Conservation (phyloP, 495 filamentous ascomycete species). For the Chaetomium tenue region DNA sequence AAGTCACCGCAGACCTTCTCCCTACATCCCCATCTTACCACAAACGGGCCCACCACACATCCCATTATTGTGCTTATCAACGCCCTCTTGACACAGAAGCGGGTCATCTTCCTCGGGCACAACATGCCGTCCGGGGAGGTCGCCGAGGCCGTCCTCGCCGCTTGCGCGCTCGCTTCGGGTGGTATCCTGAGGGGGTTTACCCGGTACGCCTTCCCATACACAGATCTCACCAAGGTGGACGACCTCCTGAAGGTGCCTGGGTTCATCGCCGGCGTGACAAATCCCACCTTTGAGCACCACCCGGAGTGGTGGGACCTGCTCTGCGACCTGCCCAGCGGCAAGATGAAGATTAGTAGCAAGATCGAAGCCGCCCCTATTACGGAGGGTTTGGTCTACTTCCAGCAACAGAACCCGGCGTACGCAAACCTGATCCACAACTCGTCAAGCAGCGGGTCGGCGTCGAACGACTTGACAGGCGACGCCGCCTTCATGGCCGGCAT, state of each 20-base stretch:
- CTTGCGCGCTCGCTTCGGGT: conserved; percentile 91
- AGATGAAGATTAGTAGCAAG: conserved; percentile 86
- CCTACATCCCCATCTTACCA: conserved; percentile 89
- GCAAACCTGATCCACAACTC: conserved; percentile 48
- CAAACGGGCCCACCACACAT: conserved; percentile 75
- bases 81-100: conserved; percentile 90
- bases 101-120: conserved; percentile 92
- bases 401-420: conserved; percentile 67
- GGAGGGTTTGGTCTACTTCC: conserved; percentile 79
- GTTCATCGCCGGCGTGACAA: conserved; percentile 97
- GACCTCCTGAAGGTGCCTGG: conserved; percentile 93
- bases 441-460: conserved; percentile 37
- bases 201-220: conserved; percentile 97
- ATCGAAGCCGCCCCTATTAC: conserved; percentile 75
- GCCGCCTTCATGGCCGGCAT: conserved; percentile 85
- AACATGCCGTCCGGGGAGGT: conserved; percentile 92
- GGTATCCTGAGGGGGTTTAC: conserved; percentile 93
- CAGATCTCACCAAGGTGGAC: conserved; percentile 95
- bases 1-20: conserved; percentile 82
- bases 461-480: conserved; percentile 78
- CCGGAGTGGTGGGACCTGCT: conserved; percentile 98
- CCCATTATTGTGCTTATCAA: conserved; percentile 76
- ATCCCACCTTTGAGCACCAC: conserved; percentile 91
- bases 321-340: conserved; percentile 86
- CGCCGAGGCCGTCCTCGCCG: conserved; percentile 89